Percentiles rank a stretch among this genome's conserved stretches.
Evolutionary conservation across 2,329 filamentous ascomycete genomes (phyloP).

Genomic region (Colletotrichum lini): DNA sequence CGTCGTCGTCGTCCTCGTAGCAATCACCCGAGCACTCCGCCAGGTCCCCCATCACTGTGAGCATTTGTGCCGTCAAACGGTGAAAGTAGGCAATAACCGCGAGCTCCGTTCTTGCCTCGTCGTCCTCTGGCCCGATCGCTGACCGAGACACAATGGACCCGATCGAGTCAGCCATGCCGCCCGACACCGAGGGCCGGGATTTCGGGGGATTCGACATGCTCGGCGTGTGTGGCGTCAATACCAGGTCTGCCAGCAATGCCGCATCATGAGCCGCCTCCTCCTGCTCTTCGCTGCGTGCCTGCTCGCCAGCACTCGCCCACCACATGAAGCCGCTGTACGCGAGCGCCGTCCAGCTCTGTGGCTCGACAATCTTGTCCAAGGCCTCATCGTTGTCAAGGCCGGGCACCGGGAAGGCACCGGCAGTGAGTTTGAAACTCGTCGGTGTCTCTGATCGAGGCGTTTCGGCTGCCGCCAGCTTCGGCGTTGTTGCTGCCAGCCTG

Average conservation of each 20-base stretch:
- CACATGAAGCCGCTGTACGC: conserved; percentile 90
- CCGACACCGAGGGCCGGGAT: conserved; percentile 49
- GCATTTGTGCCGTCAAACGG: conserved; percentile 76
- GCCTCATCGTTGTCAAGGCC: conserved; percentile 61
- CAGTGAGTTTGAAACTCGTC: conserved; percentile 40
- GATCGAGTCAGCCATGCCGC: conserved; percentile 60
- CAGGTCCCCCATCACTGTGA: conserved; percentile 74
- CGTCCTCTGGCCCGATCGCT: conserved; percentile 45
- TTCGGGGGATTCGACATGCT: conserved; percentile 49
- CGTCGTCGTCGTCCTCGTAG: conserved; percentile 56
- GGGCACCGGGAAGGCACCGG: conserved; percentile 36
- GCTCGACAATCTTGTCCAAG: conserved; percentile 72
- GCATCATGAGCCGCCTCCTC: conserved; percentile 71
- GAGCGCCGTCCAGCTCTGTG: conserved; percentile 78
- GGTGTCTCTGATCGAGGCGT: conserved; percentile 49
- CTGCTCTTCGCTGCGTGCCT: conserved; percentile 71
- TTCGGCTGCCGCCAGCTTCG: conserved; percentile 38
- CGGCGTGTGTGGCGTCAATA: conserved; percentile 32
- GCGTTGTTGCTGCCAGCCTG: conserved; percentile 54
- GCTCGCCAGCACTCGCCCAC: conserved; percentile 89
- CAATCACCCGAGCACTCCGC: conserved; percentile 66
- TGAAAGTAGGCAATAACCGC: conserved; percentile 87
- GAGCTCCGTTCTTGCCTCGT: conserved; percentile 72
- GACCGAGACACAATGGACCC: conserved; percentile 56
- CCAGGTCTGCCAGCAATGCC: conserved; percentile 68